Percentiles rank a stretch among this genome's conserved stretches.
phyloP scores from a whole-genome alignment of 208 protist species.

The Phytomonas serpens region DNA sequence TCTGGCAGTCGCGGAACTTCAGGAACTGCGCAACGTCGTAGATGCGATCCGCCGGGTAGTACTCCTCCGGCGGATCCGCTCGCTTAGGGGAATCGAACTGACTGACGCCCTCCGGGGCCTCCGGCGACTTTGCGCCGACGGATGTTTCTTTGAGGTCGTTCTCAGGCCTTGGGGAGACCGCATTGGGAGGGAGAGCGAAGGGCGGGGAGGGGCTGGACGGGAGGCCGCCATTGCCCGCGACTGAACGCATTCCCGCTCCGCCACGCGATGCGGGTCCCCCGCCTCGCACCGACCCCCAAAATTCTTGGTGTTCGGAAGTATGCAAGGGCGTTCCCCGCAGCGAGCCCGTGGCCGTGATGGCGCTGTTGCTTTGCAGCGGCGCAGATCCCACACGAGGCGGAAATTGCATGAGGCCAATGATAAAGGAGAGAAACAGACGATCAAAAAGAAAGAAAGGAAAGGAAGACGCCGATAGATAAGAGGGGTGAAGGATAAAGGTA shows the following conservation, averaged over 20 bases:
- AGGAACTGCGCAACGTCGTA: constrained; percentile 57
- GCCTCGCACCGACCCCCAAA: background rate
- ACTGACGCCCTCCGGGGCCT: constrained; percentile 7
- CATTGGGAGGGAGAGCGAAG: background rate
- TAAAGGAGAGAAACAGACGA: background rate
- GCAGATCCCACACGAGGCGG: background rate
- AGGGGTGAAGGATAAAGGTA: background rate
- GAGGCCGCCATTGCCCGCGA: background rate
- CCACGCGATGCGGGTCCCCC: too few relatives aligned
- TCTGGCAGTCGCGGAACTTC: constrained; percentile 29
- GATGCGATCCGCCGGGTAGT: constrained; percentile 54
- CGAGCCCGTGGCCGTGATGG: background rate
- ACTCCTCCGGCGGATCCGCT: background rate
- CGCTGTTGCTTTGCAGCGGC: background rate
- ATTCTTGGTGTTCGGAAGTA: background rate
- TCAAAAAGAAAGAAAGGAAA: constrained; percentile 6
- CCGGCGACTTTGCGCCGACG: background rate
- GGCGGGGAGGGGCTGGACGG: background rate
- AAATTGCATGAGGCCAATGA: background rate
- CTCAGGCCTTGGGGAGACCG: background rate
- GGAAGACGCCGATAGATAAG: background rate
- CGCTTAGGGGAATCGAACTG: background rate
- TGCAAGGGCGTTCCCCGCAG: background rate
- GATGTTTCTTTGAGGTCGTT: background rate
- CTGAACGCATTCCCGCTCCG: too few relatives aligned